Conservation (phyloP, 2,329 filamentous ascomycete species). For the Annulohypoxylon truncatum region DNA sequence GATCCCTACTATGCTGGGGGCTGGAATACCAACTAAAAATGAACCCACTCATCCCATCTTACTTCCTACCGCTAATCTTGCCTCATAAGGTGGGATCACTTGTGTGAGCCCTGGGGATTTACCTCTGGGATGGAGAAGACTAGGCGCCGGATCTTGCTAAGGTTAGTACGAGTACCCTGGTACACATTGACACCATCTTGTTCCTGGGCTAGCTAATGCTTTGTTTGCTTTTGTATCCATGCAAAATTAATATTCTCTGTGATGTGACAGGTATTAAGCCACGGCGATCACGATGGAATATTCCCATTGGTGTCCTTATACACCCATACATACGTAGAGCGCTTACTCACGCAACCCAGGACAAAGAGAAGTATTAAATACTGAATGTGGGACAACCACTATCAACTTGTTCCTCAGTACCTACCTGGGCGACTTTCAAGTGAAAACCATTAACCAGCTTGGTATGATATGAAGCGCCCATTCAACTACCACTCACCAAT, state of each 20-base stretch:
- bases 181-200: not conserved
- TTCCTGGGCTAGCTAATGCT: not conserved
- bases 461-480: not conserved
- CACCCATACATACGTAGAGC: constrained; percentile 9
- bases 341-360: not conserved
- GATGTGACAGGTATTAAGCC: not conserved
- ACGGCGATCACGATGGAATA: not conserved
- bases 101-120: not conserved
- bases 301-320: not conserved
- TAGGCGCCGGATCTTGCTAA: not conserved
- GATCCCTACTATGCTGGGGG: not conserved
- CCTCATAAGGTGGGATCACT: not conserved
- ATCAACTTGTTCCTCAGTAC: not conserved
- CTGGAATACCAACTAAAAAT: not conserved
- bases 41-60: not conserved
- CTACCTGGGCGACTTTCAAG: not conserved
- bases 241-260: not conserved
- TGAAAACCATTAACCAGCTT: no score
- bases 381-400: not conserved
- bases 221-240: not conserved
- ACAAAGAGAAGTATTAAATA: not conserved
- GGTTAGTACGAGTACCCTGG: not conserved
- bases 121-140: not conserved
- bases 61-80: not conserved
- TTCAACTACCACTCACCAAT: not conserved